Base-by-base conservation (phyloP, 75 land plant genomes). In the Pseudotsuga menziesii region DNA sequence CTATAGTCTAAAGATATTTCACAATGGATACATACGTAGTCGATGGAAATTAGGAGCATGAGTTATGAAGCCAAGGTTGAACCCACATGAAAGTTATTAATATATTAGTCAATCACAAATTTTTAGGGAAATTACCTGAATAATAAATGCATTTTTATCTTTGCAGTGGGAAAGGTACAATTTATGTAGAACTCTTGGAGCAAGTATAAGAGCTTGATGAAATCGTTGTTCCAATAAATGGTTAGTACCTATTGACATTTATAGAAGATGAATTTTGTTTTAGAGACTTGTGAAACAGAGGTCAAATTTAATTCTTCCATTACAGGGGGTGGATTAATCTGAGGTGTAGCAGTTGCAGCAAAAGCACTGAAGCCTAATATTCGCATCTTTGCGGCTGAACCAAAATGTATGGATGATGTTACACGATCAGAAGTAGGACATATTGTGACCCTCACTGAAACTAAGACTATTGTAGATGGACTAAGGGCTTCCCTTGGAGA, bases 371-470 rank as follows among this genome's bases (percentile, higher is more conserved):
- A 95, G 67, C 93, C 96, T 56, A 57, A 81, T 20, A 92, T 95
- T 60, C 78, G 80, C 64, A 74, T 95, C 57, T 82, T 96, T 22
- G 98, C 94, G 63, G 98, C 97, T 54, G 94, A 96, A 70, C 98
- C 98, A 52, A 86, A 75, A 70, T 92, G 98, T 57, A 97, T 97
- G 52, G 88, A 96, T 90, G 97, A 96, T 90, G 94, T 94, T 36
- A 91, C 93, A 71, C 83, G 61, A 76, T 95, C 98, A 1, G 93
- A 93, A 26, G 88, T 85, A 60, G 91, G 90, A 35, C 81, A 58
- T 13, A 83, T 95, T 56, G 32, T 93, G 12, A 91, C 83, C 12
- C 62, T 88, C 15, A 44, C 84, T 62, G 83, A 83, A 74, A 87
- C 90, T 16, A 85, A 88, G 70, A 95, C 98, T 6, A 77, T 95